These are phyloP conservation scores for Solanum pinnatisectum DNA, from an alignment of 257 asterid genomes.

Conservation along the genomic window DNA sequence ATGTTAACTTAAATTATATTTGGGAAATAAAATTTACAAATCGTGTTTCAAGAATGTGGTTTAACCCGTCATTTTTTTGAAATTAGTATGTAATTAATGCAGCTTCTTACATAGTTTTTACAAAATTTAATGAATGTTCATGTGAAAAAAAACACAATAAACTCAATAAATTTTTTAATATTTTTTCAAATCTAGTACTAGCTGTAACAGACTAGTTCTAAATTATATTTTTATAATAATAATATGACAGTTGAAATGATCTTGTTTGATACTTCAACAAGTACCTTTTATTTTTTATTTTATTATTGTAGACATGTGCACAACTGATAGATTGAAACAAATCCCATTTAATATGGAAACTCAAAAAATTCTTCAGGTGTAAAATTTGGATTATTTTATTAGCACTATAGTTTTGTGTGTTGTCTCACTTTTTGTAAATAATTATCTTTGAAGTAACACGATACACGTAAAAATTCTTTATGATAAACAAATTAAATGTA, in stretches of 20 bases:
- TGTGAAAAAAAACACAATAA: background rate
- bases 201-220: background rate
- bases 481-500: background rate
- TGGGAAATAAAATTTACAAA: background rate
- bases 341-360: background rate
- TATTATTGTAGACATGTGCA: background rate
- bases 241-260: background rate
- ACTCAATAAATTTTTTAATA: background rate
- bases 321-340: background rate
- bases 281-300: background rate
- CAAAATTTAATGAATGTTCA: background rate
- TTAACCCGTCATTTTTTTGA: background rate
- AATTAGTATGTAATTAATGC: background rate
- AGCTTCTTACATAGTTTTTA: background rate
- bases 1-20: too few species aligned
- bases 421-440: background rate
- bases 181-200: background rate
- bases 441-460: too few species aligned
- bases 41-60: background rate
- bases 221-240: background rate
- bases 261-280: background rate
- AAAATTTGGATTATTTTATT: background rate
- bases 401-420: background rate
- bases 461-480: background rate
- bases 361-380: background rate